phyloP scores from a whole-genome alignment of 148 eudicot species.

The Chenopodium suecicum region DNA sequence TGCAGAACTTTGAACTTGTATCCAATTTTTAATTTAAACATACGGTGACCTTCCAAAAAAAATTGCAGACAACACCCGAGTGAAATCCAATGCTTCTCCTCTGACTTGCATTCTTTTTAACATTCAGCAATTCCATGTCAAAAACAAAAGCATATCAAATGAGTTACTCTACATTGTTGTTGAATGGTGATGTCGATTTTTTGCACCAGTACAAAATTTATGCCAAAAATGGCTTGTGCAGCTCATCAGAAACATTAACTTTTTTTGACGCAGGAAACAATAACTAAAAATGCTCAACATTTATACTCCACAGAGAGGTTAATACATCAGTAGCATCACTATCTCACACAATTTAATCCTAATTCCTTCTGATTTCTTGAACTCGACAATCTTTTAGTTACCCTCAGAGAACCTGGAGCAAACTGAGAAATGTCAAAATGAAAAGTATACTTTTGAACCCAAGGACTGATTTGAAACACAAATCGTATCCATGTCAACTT shows the following conservation, averaged over 20 bases:
- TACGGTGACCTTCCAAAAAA: no score
- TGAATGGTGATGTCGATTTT: not conserved
- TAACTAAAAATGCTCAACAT: not conserved
- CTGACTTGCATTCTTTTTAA: not conserved
- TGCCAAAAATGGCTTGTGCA: not conserved
- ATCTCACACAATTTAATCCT: not conserved
- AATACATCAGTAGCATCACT: not conserved
- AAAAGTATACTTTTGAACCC: not conserved
- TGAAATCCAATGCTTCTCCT: not conserved
- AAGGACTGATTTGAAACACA: not conserved
- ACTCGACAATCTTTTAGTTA: not conserved
- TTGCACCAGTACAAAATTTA: not conserved
- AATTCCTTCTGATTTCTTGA: conserved; percentile 8
- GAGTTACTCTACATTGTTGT: not conserved
- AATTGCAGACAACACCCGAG: not conserved
- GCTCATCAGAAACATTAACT: not conserved
- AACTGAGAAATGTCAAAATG: not conserved
- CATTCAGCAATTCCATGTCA: not conserved
- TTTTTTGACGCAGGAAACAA: not conserved
- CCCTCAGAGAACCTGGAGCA: conserved; percentile 4
- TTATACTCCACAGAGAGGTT: not conserved
- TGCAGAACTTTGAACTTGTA: not conserved
- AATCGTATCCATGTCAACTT: not conserved
- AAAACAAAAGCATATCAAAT: not conserved
- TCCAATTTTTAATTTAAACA: no score